Percentiles rank a stretch among this genome's conserved stretches.
phyloP scores from a whole-genome alignment of 352 stramenopile genomes.

The Peronospora destructor region DNA sequence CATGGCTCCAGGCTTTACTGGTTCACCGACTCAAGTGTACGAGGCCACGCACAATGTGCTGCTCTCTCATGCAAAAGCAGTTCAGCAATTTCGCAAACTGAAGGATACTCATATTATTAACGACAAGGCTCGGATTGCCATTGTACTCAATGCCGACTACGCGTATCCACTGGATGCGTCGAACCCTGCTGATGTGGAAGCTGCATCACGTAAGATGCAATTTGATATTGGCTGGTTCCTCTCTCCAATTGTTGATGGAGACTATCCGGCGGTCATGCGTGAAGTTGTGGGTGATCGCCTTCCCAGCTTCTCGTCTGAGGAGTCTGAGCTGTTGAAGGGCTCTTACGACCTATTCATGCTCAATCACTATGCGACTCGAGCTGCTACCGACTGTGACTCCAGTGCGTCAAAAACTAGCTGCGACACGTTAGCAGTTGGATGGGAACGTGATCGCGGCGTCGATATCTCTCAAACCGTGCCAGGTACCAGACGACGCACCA shows the following conservation, averaged over 20 bases:
- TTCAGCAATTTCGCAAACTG: constrained; percentile 70
- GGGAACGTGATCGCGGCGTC: constrained; percentile 43
- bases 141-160: constrained; percentile 85
- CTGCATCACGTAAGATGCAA: constrained; percentile 76
- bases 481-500: neutral
- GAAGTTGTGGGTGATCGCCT: constrained; percentile 70
- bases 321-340: constrained; percentile 59
- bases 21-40: constrained; percentile 38
- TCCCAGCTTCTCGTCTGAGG: constrained; percentile 74
- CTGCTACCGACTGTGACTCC: constrained; percentile 47
- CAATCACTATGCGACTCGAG: constrained; percentile 89
- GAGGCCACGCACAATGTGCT: constrained; percentile 82
- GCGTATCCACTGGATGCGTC: constrained; percentile 70
- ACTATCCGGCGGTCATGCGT: constrained; percentile 90
- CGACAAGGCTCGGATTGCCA: constrained; percentile 79
- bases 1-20: constrained; percentile 30
- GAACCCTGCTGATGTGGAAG: constrained; percentile 38
- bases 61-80: constrained; percentile 78
- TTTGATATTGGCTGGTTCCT: constrained; percentile 90
- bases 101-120: constrained; percentile 16
- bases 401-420: constrained; percentile 28
- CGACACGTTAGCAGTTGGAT: constrained; percentile 29
- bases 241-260: constrained; percentile 80
- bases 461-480: constrained; percentile 11
- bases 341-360: constrained; percentile 93